These are phyloP conservation scores for Suillus placidus DNA, from an alignment of 768 basidiomycete genomes.

Conservation along the genomic window DNA sequence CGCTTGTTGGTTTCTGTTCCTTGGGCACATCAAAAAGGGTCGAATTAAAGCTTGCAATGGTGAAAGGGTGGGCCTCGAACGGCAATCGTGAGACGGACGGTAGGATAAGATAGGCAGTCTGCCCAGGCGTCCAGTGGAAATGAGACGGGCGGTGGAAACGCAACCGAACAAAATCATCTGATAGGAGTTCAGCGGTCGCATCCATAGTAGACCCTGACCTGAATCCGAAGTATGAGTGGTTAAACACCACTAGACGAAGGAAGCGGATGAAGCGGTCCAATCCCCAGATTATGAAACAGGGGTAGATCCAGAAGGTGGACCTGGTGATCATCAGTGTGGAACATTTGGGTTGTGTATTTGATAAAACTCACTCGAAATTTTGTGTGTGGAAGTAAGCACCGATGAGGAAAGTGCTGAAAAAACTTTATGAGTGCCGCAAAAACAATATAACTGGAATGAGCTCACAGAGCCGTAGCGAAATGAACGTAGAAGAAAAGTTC, in stretches of 20 bases:
- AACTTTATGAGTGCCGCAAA: neutral
- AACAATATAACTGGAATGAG: neutral
- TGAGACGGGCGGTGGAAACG: slow-evolving; percentile 43
- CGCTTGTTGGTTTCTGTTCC: slow-evolving; percentile 7
- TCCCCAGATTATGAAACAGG: slow-evolving; percentile 54
- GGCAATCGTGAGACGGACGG: slow-evolving; percentile 44
- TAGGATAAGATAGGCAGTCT: slow-evolving; percentile 54
- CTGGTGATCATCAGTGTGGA: slow-evolving; percentile 12
- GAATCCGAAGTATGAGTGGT: slow-evolving; percentile 39
- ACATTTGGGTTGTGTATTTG: neutral
- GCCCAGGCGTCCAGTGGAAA: slow-evolving; percentile 54
- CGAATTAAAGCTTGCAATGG: slow-evolving; percentile 45
- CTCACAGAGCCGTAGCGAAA: slow-evolving; percentile 42
- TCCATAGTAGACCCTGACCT: slow-evolving; percentile 29
- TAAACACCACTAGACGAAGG: slow-evolving; percentile 43
- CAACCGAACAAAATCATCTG: slow-evolving; percentile 47
- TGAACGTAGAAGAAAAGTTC: slow-evolving; percentile 55
- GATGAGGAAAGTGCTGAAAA: slow-evolving; percentile 33
- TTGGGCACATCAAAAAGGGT: neutral
- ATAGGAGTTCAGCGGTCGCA: slow-evolving; percentile 44
- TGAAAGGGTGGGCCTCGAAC: slow-evolving; percentile 59
- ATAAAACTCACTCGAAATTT: slow-evolving; percentile 9
- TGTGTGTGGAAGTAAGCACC: slow-evolving; percentile 35
- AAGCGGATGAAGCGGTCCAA: slow-evolving; percentile 51
- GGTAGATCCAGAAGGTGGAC: slow-evolving; percentile 43